These are phyloP conservation scores for Zanthoxylum bungeanum DNA, from an alignment of 345 rosid species.

Conservation along the genomic window DNA sequence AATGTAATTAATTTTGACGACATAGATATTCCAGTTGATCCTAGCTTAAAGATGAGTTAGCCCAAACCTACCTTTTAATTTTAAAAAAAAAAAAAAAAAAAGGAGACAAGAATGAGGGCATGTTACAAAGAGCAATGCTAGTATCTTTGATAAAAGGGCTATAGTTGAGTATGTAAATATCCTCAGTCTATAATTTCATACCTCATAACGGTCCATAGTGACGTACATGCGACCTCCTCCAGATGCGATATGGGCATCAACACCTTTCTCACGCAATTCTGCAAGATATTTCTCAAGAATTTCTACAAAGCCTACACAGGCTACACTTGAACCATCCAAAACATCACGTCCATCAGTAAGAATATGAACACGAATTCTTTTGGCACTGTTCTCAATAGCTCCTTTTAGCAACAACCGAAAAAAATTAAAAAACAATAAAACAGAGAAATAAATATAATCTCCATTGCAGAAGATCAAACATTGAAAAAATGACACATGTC, in stretches of 20 bases:
- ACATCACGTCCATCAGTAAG: conserved; percentile 99
- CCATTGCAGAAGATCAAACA: not conserved
- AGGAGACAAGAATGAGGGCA: not conserved
- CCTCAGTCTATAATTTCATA: conserved; percentile 6
- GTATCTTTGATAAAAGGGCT: not conserved
- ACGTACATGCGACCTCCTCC: conserved; percentile 99
- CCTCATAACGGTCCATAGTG: conserved; percentile 98
- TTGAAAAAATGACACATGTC: not conserved
- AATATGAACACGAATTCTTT: conserved; percentile 82
- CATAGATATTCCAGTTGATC: not conserved
- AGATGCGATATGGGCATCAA: conserved; percentile 90
- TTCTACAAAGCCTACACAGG: conserved; percentile 80
- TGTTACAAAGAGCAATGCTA: not conserved
- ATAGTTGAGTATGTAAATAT: not conserved
- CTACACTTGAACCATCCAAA: conserved; percentile 88
- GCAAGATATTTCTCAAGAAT: conserved; percentile 73
- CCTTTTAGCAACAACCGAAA: conserved; percentile 82
- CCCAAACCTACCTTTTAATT: no score
- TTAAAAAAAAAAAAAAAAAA: not conserved
- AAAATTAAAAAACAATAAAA: conserved; percentile 1
- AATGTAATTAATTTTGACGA: conserved; percentile 4
- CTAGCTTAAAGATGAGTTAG: not conserved
- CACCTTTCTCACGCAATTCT: conserved; percentile 58
- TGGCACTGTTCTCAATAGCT: conserved; percentile 78
- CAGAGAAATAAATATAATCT: not conserved